These are phyloP conservation scores for Mortierella sp. DNA, from an alignment of 371 early-diverging fungal species.

Conservation along the genomic window DNA sequence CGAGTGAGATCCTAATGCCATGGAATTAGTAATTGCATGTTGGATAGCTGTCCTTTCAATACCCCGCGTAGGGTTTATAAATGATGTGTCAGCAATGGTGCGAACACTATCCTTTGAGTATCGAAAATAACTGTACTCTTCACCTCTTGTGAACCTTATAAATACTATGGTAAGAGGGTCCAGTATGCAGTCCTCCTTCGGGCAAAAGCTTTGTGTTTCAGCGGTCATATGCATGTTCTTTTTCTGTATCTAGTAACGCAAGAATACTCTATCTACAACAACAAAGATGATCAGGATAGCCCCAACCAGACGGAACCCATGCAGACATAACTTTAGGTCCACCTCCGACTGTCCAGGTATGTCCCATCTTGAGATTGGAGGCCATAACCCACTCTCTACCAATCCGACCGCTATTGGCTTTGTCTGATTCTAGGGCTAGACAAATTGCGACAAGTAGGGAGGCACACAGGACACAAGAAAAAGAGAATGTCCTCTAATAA, in stretches of 20 bases:
- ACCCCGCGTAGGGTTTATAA: neutral
- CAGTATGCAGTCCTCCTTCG: neutral
- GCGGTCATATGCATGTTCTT: neutral
- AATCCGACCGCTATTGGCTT: slow-evolving; percentile 22
- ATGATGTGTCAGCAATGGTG: neutral
- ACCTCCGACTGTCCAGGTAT: slow-evolving; percentile 35
- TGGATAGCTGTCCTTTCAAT: neutral
- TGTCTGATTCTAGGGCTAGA: slow-evolving; percentile 59
- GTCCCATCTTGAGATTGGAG: slow-evolving; percentile 35
- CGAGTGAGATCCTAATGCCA: slow-evolving; percentile 10
- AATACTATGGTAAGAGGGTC: neutral
- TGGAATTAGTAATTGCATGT: neutral
- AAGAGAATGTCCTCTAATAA: slow-evolving; percentile 69
- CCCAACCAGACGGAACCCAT: slow-evolving; percentile 71
- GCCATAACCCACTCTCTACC: slow-evolving; percentile 47
- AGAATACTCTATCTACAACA: slow-evolving; percentile 27
- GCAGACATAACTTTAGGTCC: slow-evolving; percentile 65
- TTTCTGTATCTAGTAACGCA: slow-evolving; percentile 34
- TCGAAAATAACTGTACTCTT: neutral
- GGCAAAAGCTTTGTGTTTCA: neutral
- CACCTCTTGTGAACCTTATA: neutral
- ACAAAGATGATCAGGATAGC: slow-evolving; percentile 63
- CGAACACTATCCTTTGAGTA: neutral
- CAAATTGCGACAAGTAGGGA: slow-evolving; percentile 67
- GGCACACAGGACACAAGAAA: slow-evolving; percentile 70